phyloP scores from a whole-genome alignment of 2,329 filamentous ascomycete species.

The Cadophora luteo-olivacea region DNA sequence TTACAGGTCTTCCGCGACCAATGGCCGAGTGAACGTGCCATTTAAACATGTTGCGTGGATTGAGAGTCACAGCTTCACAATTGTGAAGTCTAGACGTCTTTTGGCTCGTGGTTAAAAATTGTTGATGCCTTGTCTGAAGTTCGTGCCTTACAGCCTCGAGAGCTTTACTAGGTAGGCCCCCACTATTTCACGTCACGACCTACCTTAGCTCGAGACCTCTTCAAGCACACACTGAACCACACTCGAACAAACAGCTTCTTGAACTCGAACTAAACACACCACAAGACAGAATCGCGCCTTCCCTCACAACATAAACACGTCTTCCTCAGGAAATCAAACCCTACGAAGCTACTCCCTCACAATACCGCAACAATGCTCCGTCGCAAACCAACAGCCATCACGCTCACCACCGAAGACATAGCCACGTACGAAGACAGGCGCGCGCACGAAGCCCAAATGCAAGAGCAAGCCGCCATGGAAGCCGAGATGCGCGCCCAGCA shows the following conservation, averaged over 20 bases:
- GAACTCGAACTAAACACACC: neutral
- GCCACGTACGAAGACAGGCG: constrained; percentile 72
- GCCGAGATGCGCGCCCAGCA: constrained; percentile 37
- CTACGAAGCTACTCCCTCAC: neutral
- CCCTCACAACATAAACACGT: neutral
- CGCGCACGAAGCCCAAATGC: constrained; percentile 44
- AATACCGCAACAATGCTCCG: constrained; percentile 61
- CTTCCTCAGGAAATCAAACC: neutral
- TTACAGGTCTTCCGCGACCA: constrained; percentile 40
- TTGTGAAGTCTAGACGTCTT: constrained; percentile 5
- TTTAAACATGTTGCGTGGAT: constrained; percentile 44
- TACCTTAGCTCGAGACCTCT: neutral
- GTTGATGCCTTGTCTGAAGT: constrained; percentile 28
- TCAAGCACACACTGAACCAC: neutral
- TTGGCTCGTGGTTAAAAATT: constrained; percentile 11
- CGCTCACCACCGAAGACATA: constrained; percentile 73
- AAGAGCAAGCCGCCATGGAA: constrained; percentile 37
- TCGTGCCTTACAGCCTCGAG: constrained; percentile 30
- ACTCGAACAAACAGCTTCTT: constrained; percentile 7
- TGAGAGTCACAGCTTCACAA: constrained; percentile 15
- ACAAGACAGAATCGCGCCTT: neutral
- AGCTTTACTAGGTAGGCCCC: neutral
- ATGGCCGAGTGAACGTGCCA: constrained; percentile 45
- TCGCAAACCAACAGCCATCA: constrained; percentile 70
- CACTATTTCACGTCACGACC: neutral